phyloP scores from a whole-genome alignment of 192 early-diverging fungal genomes.

The Chytriomyces sp. region DNA sequence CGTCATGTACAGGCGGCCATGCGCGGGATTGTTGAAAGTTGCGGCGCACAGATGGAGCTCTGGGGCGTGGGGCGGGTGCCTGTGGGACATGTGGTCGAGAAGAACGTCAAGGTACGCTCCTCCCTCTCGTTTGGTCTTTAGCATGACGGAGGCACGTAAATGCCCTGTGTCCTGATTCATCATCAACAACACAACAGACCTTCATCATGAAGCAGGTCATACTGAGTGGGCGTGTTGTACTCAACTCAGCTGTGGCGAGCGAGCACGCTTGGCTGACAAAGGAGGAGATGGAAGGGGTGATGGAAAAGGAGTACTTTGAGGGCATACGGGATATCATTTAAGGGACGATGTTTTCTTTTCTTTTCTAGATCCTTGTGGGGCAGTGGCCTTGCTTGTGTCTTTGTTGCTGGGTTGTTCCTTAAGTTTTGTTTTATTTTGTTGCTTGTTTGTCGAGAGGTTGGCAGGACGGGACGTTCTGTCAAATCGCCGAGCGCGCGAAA shows the following conservation, averaged over 20 bases:
- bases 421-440: too few relatives aligned
- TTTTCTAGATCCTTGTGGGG: background rate
- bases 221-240: conserved; percentile 70
- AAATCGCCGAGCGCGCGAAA: too few relatives aligned
- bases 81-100: conserved; percentile 59
- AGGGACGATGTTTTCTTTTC: background rate
- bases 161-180: background rate
- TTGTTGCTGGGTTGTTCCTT: too few relatives aligned
- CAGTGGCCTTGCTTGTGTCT: too few relatives aligned
- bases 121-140: too few relatives aligned
- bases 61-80: conserved; percentile 89
- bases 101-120: conserved; percentile 3
- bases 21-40: conserved; percentile 68
- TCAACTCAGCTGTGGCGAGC: conserved; percentile 57
- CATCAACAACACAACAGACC: conserved; percentile 42
- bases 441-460: too few relatives aligned
- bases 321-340: conserved; percentile 15
- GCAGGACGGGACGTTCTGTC: too few relatives aligned
- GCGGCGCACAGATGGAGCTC: conserved; percentile 75
- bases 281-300: conserved; percentile 53
- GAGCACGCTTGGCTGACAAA: conserved; percentile 80
- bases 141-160: background rate
- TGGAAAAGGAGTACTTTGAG: conserved; percentile 30
- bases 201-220: conserved; percentile 90
- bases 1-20: conserved; percentile 63